Evolutionary conservation across 371 early-diverging fungal genomes (phyloP), one percentile per base, ranked within the genome.

Genomic region (Mortierella sp.): DNA sequence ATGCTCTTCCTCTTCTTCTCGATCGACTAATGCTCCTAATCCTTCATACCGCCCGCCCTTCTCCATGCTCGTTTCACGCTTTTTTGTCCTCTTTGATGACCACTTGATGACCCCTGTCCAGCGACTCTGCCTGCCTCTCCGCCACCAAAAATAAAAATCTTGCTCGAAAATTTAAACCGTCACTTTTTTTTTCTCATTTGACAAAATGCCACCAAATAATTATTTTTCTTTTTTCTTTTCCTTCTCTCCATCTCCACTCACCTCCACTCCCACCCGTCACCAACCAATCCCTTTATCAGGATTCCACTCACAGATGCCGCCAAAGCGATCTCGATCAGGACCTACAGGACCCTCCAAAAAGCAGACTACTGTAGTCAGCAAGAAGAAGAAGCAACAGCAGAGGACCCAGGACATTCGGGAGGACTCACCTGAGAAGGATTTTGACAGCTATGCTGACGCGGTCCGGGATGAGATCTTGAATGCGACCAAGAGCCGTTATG

Each of bases 391-490:
- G 64, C 64, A 39, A 14, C 8, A n/a, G 39, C n/a, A 64, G 40
- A 44, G 43, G 65, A 69, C 43, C 44, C 48, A 34, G 58, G 52
- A 29, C 68, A 77, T 55, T 67, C 71, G 29, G 69, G 61, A 61
- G 10, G 61, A 61, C 34, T 61, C 61, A 9, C 37, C 37, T 34
- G 61, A 77, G 55, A 64, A 77, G 55, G 77, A 71, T 29, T 72
- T 77, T 43, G 69, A 72, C 55, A 72, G 76, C 24, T 76, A 76
- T 4, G 73, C 76, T 45, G 80, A 80, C 47, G 80, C 76, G 0
- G 80, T 76, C 3, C 80, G 76, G 29, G 73, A 72, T 39, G 50
- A 58, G 67, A 72, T 72, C 24, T 31, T 80, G 39, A 76, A 53
- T 26, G 73, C 80, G 26, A 66, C 73, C 29, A 72, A 69, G 22